phyloP scores from a whole-genome alignment of 257 asterid species.

The Paraleonurus japonicus region DNA sequence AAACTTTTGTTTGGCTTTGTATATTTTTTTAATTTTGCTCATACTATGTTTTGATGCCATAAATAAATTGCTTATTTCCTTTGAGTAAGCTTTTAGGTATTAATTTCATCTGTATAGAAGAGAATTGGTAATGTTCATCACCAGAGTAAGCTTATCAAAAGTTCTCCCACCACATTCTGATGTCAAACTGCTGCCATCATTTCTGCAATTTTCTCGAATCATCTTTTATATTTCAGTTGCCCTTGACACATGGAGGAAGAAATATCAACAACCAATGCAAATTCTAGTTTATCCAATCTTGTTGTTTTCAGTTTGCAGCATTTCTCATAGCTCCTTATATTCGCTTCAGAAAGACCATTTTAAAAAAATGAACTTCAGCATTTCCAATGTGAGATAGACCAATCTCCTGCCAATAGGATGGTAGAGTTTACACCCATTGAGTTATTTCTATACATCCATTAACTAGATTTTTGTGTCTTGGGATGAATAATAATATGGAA shows the following conservation, averaged over 20 bases:
- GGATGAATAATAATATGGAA: neutral
- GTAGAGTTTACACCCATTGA: neutral
- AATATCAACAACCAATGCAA: neutral
- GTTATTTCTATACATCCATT: neutral
- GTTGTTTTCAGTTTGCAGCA: neutral
- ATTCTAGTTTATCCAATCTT: neutral
- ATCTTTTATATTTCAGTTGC: neutral
- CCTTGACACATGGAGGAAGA: neutral
- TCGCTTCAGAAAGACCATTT: neutral
- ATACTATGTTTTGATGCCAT: neutral
- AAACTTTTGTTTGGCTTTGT: neutral
- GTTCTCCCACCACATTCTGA: neutral
- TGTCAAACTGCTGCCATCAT: neutral
- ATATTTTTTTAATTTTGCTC: neutral
- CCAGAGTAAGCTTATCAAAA: neutral
- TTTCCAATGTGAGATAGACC: neutral
- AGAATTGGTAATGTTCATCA: neutral
- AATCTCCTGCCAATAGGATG: neutral
- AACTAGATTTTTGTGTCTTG: neutral
- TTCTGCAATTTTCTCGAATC: neutral
- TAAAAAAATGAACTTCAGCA: neutral
- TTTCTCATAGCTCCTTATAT: neutral
- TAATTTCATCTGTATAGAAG: neutral
- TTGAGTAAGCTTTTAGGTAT: neutral
- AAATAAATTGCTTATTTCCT: neutral